These are phyloP conservation scores for Tetracladium setigerum DNA, from an alignment of 495 filamentous ascomycete genomes.

Conservation along the genomic window DNA sequence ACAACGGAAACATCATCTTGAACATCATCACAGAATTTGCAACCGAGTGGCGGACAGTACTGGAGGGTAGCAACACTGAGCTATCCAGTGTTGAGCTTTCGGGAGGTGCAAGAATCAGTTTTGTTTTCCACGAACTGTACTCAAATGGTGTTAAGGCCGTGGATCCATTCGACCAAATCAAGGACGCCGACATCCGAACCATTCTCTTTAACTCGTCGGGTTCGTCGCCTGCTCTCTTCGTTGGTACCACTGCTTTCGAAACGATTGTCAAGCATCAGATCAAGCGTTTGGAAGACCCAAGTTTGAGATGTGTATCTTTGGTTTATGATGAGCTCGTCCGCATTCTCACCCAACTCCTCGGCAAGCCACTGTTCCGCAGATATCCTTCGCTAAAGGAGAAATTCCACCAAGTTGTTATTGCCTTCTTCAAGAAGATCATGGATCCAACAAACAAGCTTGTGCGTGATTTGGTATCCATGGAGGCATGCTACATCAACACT, in stretches of 20 bases:
- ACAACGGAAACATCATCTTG: conserved; percentile 90
- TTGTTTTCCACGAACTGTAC: conserved; percentile 98
- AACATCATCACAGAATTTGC: conserved; percentile 99
- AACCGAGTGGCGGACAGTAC: conserved; percentile 90
- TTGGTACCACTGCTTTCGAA: conserved; percentile 95
- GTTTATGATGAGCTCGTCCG: conserved; percentile 98
- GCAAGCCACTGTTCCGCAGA: conserved; percentile 82
- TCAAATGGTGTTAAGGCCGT: conserved; percentile 97
- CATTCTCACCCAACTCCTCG: conserved; percentile 82
- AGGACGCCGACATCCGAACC: conserved; percentile 95
- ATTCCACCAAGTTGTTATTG: conserved; percentile 87
- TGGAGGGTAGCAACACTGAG: conserved; percentile 95
- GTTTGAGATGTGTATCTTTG: conserved; percentile 89
- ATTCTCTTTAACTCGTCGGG: conserved; percentile 98
- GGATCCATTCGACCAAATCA: conserved; percentile 94
- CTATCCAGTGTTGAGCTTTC: conserved; percentile 90
- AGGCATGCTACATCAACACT: conserved; percentile 96
- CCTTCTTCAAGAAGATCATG: conserved; percentile 96
- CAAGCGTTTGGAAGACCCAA: conserved; percentile 91
- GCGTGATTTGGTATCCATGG: conserved; percentile 87
- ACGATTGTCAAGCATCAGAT: conserved; percentile 99
- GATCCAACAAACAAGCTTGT: conserved; percentile 97
- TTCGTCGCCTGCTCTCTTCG: conserved; percentile 93
- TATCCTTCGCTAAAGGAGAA: conserved; percentile 96
- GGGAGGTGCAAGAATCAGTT: conserved; percentile 96